A percentile compares a stretch with the other conserved stretches of the same genome.
Evolutionary conservation across 1,284 basidiomycete species (phyloP).

Genomic region (Malassezia sp.): DNA sequence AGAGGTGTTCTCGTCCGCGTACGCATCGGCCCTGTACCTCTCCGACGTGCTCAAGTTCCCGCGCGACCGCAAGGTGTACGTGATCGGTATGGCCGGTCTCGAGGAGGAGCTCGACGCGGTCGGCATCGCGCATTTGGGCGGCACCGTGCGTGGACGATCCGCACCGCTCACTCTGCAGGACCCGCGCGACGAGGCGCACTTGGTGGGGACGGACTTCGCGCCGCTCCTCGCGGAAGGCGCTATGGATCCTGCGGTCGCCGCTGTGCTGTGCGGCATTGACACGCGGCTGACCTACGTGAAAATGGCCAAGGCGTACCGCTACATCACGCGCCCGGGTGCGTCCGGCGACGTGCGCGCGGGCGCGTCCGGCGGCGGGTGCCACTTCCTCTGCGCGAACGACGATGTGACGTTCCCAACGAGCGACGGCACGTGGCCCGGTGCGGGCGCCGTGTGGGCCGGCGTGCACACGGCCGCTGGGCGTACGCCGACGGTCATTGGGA

Average conservation of each 20-base stretch:
- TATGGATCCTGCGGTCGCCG: conserved; percentile 67
- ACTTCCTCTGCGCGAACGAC: conserved; percentile 84
- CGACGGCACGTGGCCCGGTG: conserved; percentile 64
- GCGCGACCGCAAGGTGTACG: conserved; percentile 84
- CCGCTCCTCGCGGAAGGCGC: conserved; percentile 51
- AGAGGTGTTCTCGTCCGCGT: conserved; percentile 91
- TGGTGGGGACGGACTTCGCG: conserved; percentile 60
- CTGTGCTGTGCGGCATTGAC: conserved; percentile 70
- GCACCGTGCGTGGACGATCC: conserved; percentile 68
- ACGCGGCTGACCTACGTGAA: conserved; percentile 62
- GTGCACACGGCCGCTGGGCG: conserved; percentile 62
- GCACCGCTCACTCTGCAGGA: conserved; percentile 56
- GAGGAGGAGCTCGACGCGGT: conserved; percentile 82
- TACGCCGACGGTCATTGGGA: conserved; percentile 68
- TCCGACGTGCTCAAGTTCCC: conserved; percentile 78
- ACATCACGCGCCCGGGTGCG: conserved; percentile 52
- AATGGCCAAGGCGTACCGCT: conserved; percentile 81
- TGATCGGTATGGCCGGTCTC: conserved; percentile 81
- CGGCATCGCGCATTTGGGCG: conserved; percentile 68
- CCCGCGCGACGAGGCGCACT: conserved; percentile 65
- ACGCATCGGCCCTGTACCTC: conserved; percentile 82
- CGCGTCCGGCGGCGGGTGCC: conserved; percentile 62
- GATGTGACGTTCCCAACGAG: conserved; percentile 78
- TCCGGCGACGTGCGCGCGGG: conserved; percentile 23
- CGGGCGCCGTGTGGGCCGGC: conserved; percentile 72